A percentile compares a stretch with the other conserved stretches of the same genome.
Evolutionary conservation across 352 stramenopile species (phyloP).

Genomic region (Pythium apleroticum): DNA sequence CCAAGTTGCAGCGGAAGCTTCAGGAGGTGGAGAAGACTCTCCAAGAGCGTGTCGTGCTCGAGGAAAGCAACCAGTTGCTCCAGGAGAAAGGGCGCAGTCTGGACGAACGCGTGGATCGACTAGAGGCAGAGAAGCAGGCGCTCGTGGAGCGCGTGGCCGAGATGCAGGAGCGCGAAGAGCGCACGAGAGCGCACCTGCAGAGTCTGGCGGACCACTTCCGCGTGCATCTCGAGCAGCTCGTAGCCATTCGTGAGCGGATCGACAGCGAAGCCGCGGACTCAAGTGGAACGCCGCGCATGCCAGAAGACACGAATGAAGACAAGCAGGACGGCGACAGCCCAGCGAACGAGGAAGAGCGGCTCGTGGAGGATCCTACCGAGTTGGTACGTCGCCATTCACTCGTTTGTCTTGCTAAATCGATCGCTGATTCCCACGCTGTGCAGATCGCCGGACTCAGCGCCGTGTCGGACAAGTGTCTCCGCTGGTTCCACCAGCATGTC

Average conservation of each 20-base stretch:
- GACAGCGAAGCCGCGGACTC: slow-evolving; percentile 18
- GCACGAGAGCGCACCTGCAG: slow-evolving; percentile 36
- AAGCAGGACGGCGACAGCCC: not conserved
- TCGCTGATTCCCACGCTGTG: not conserved
- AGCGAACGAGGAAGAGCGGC: not conserved
- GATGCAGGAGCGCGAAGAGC: slow-evolving; percentile 22
- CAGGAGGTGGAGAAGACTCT: slow-evolving; percentile 53
- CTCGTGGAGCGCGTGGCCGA: slow-evolving; percentile 25
- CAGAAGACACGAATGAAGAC: slow-evolving; percentile 3
- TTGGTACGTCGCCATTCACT: slow-evolving; percentile 7
- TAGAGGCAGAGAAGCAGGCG: slow-evolving; percentile 33
- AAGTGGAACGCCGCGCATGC: not conserved
- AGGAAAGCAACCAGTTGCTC: slow-evolving; percentile 39
- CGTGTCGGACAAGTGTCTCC: slow-evolving; percentile 51
- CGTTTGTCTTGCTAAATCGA: not conserved
- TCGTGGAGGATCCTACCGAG: slow-evolving; percentile 14
- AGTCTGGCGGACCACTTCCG: slow-evolving; percentile 51
- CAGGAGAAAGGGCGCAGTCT: slow-evolving; percentile 36
- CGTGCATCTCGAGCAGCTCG: slow-evolving; percentile 55
- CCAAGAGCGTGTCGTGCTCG: slow-evolving; percentile 49
- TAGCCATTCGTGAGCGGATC: slow-evolving; percentile 52
- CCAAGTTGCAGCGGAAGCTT: slow-evolving; percentile 55
- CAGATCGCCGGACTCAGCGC: slow-evolving; percentile 44
- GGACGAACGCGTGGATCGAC: slow-evolving; percentile 25
- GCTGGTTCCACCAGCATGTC: slow-evolving; percentile 55